These are phyloP conservation scores for Cyclospora cayetanensis DNA, from an alignment of 169 alveolate species.

Conservation along the genomic window DNA sequence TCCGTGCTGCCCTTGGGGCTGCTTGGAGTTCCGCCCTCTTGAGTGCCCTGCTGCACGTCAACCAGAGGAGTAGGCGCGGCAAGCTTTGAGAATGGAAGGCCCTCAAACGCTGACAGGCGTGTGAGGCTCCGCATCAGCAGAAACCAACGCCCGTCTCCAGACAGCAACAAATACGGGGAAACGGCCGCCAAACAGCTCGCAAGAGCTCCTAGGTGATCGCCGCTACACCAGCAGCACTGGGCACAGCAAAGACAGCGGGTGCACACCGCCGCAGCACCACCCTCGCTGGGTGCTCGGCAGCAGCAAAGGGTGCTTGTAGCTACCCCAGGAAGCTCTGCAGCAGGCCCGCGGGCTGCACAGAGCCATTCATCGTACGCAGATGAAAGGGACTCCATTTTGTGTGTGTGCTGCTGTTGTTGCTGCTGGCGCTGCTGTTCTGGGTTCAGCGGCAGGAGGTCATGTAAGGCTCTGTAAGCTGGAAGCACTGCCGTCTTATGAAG, in stretches of 20 bases:
- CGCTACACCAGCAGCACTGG: constrained; percentile 37
- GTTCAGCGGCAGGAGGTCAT: constrained; percentile 11
- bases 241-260: constrained; percentile 33
- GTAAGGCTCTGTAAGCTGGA: constrained; percentile 11
- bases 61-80: background rate
- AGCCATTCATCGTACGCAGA: constrained; percentile 1
- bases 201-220: background rate
- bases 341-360: background rate
- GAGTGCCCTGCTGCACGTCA: background rate
- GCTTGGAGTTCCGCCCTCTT: background rate
- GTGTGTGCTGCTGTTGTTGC: background rate
- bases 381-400: background rate
- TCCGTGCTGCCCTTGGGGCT: background rate
- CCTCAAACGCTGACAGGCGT: constrained; percentile 27
- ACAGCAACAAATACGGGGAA: background rate
- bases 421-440: background rate
- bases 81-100: background rate
- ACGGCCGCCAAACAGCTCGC: constrained; percentile 19
- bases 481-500: constrained; percentile 28
- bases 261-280: background rate
- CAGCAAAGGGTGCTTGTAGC: background rate
- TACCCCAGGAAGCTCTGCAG: background rate
- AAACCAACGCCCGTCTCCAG: background rate
- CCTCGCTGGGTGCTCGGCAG: background rate
- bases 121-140: constrained; percentile 27